Conservation (phyloP, 352 stramenopile species). For the Pythium myriotylum region DNA sequence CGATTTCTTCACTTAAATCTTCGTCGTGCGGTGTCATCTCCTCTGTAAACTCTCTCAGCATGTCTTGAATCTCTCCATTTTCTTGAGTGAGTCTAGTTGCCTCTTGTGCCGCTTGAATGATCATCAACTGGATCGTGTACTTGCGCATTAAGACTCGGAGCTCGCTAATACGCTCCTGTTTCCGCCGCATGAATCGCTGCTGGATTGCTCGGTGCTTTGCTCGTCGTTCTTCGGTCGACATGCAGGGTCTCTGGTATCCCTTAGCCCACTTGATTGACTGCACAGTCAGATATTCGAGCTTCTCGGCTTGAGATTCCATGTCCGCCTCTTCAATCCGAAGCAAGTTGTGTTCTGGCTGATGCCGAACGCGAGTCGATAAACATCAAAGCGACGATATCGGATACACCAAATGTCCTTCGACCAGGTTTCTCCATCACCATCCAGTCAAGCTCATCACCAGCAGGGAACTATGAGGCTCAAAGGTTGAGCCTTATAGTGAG, state of each 20-base stretch:
- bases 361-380: too few relatives aligned
- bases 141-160: neutral
- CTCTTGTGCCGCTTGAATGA: neutral
- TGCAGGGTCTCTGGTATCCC: slow-evolving; percentile 6
- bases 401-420: too few relatives aligned
- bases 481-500: too few relatives aligned
- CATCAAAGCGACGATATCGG: too few relatives aligned
- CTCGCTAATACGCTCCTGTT: neutral
- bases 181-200: slow-evolving; percentile 5
- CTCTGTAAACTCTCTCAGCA: too few relatives aligned
- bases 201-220: neutral
- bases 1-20: too few relatives aligned
- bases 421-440: too few relatives aligned
- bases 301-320: neutral
- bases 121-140: neutral
- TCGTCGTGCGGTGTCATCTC: too few relatives aligned
- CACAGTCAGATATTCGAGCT: slow-evolving; percentile 7
- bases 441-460: too few relatives aligned
- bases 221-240: neutral
- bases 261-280: neutral
- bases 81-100: neutral
- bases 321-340: too few relatives aligned
- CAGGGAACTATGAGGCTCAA: too few relatives aligned
- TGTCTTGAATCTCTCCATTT: neutral
- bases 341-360: too few relatives aligned